phyloP scores from a whole-genome alignment of 1,139 yeast species.

The Sugiyamaella castrensis region DNA sequence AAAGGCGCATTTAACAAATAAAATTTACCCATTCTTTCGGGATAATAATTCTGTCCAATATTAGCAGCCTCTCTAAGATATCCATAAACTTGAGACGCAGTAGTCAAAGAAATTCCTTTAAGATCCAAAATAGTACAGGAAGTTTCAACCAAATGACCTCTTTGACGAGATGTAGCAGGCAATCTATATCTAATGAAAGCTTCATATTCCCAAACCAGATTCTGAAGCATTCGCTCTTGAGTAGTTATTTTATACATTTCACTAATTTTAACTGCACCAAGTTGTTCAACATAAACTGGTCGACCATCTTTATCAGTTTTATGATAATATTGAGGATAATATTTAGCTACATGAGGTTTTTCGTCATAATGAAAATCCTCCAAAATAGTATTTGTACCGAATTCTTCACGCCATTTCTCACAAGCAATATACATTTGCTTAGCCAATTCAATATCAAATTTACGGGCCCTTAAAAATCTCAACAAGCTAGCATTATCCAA shows the following conservation, averaged over 20 bases:
- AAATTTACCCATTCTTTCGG: constrained; percentile 99
- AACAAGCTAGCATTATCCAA: constrained; percentile 86
- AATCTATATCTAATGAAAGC: constrained; percentile 77
- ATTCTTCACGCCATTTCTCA: constrained; percentile 88
- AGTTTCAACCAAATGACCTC: constrained; percentile 79
- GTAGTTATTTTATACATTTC: constrained; percentile 93
- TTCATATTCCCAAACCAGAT: constrained; percentile 97
- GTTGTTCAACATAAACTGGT: constrained; percentile 90
- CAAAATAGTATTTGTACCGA: constrained; percentile 82
- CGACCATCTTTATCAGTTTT: constrained; percentile 96
- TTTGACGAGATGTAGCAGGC: constrained; percentile 90
- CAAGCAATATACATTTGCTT: constrained; percentile 79
- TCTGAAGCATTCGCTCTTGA: constrained; percentile 93
- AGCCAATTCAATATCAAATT: constrained; percentile 79
- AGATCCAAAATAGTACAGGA: constrained; percentile 94
- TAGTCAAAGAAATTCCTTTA: constrained; percentile 83
- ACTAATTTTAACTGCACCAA: constrained; percentile 82
- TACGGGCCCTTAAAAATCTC: constrained; percentile 92
- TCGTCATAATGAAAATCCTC: constrained; percentile 86
- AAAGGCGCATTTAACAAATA: constrained; percentile 95
- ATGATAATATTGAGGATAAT: constrained; percentile 95
- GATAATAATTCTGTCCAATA: constrained; percentile 95
- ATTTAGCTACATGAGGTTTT: constrained; percentile 82
- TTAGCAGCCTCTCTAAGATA: constrained; percentile 90
- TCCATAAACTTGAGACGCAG: constrained; percentile 80